A percentile compares a stretch with the other conserved stretches of the same genome.
Conservation (phyloP, 2,329 filamentous ascomycete genomes). For the Exserohilum turcica region DNA sequence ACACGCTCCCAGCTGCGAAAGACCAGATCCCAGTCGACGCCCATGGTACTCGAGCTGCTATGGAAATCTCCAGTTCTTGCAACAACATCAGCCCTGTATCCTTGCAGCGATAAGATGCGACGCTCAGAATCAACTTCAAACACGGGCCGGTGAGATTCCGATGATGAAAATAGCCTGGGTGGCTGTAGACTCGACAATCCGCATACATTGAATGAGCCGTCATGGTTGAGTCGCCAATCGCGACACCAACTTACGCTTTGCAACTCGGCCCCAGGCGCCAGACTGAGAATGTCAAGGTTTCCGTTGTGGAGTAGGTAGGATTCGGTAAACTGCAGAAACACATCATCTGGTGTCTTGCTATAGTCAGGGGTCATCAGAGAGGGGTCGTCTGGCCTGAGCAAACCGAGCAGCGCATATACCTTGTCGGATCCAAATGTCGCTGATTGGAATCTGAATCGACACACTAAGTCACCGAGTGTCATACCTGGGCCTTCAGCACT, state of each 20-base stretch:
- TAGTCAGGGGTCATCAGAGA: conserved; percentile 9
- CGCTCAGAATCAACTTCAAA: not conserved
- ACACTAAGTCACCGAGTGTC: not conserved
- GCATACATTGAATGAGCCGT: not conserved
- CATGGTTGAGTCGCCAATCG: conserved; percentile 1
- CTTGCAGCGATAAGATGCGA: not conserved
- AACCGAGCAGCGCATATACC: conserved; percentile 13
- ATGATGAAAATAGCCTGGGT: not conserved
- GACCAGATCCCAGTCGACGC: not conserved
- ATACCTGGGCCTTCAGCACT: not conserved
- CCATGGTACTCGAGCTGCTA: too few relatives aligned
- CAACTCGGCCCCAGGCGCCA: not conserved
- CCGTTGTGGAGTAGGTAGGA: conserved; percentile 2
- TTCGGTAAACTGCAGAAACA: conserved; percentile 9
- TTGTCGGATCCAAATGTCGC: conserved; percentile 12
- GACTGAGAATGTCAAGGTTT: conserved; percentile 2
- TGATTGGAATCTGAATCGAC: conserved; percentile 8
- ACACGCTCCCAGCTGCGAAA: not conserved
- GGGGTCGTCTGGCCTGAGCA: conserved; percentile 1
- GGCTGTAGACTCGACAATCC: not conserved
- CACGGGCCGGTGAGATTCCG: not conserved
- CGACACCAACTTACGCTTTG: conserved; percentile 12
- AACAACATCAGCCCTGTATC: not conserved
- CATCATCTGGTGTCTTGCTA: not conserved
- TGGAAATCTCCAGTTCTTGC: not conserved